These are phyloP conservation scores for Penicillium sp. DNA, from an alignment of 2,329 filamentous ascomycete species.

Conservation along the genomic window DNA sequence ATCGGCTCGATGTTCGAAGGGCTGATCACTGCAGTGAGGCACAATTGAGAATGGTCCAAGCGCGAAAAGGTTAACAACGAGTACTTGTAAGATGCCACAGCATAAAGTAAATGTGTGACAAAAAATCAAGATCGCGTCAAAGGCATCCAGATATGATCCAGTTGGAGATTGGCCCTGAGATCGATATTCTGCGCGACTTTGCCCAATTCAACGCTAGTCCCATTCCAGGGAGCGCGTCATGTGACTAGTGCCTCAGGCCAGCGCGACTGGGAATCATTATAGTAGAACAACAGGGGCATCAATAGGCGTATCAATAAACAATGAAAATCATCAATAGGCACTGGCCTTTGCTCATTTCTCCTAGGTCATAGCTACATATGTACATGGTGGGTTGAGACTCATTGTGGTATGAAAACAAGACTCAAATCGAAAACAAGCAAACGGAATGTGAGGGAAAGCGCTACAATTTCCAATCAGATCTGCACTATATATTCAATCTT, in stretches of 20 bases:
- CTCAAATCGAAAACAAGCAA: not conserved
- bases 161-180: conserved; percentile 7
- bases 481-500: conserved; percentile 11
- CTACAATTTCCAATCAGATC: not conserved
- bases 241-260: conserved; percentile 21
- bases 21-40: conserved; percentile 11
- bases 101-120: not conserved
- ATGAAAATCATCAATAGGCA: not conserved
- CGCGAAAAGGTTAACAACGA: not conserved
- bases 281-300: not conserved
- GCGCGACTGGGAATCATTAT: not conserved
- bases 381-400: too few relatives aligned
- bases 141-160: conserved; percentile 5
- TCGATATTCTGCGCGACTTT: conserved; percentile 29
- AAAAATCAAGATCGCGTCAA: not conserved
- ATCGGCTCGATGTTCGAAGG: conserved; percentile 16
- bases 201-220: conserved; percentile 27
- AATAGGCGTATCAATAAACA: not conserved
- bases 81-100: not conserved
- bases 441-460: not conserved
- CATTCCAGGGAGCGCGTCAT: conserved; percentile 25
- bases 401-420: not conserved
- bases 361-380: too few relatives aligned
- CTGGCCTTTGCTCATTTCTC: not conserved
- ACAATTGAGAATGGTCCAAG: conserved; percentile 1